phyloP scores from a whole-genome alignment of 2,329 filamentous ascomycete genomes.

The Fusarium buharicum region DNA sequence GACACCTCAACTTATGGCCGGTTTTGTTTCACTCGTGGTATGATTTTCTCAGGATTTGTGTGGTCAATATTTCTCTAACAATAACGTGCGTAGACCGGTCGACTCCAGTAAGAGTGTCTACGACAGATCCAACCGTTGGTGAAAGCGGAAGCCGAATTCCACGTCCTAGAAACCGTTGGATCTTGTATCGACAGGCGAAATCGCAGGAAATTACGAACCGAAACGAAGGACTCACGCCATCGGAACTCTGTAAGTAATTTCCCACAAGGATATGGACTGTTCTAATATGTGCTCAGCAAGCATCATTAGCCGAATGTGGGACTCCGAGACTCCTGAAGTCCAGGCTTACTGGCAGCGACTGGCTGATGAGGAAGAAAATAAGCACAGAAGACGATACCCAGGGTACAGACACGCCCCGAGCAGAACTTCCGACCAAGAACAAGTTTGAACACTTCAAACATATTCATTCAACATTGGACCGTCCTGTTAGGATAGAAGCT shows the following conservation, averaged over 20 bases:
- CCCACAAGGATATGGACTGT: too few species aligned
- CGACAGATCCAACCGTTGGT: not conserved
- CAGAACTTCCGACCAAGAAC: not conserved
- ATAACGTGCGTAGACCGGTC: not conserved
- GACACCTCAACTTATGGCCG: constrained; percentile 27
- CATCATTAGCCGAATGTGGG: constrained; percentile 46
- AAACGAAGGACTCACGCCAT: constrained; percentile 43
- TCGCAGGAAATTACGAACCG: constrained; percentile 39
- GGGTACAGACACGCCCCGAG: constrained; percentile 44
- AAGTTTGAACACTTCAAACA: too few species aligned
- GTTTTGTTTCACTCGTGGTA: constrained; percentile 41
- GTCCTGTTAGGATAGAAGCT: too few species aligned
- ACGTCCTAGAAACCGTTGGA: constrained; percentile 49
- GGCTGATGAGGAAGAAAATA: constrained; percentile 41
- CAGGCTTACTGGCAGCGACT: constrained; percentile 39
- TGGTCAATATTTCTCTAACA: not conserved
- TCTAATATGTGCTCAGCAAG: constrained; percentile 39
- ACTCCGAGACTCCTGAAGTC: constrained; percentile 39
- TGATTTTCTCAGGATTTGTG: not conserved
- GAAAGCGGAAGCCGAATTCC: constrained; percentile 34
- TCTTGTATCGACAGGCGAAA: constrained; percentile 49
- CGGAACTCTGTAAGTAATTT: constrained; percentile 47
- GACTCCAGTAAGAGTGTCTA: not conserved
- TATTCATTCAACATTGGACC: too few species aligned
- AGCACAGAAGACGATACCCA: constrained; percentile 45